Evolutionary conservation across 2,329 filamentous ascomycete genomes (phyloP).

Genomic region (Knufia petricola): DNA sequence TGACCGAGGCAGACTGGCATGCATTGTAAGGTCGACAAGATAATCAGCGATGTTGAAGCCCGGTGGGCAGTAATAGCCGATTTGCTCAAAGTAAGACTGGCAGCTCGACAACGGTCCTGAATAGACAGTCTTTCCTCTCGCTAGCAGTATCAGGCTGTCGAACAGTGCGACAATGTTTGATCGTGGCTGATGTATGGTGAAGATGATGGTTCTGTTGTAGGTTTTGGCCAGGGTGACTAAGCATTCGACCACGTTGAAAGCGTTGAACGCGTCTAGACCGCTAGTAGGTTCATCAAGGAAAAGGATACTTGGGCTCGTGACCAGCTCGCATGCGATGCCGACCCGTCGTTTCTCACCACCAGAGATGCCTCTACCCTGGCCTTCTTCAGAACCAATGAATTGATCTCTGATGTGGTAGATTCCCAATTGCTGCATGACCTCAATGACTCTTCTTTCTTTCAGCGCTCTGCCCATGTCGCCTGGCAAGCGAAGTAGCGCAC

Average conservation of each 20-base stretch:
- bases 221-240: conserved; percentile 89
- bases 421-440: conserved; percentile 91
- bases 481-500: conserved; percentile 82
- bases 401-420: conserved; percentile 92
- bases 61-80: conserved; percentile 86
- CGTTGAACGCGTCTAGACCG: conserved; percentile 90
- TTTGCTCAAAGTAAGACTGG: conserved; percentile 82
- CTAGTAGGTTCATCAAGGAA: conserved; percentile 97
- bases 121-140: conserved; percentile 81
- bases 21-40: conserved; percentile 94
- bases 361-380: conserved; percentile 86
- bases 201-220: conserved; percentile 93
- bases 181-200: conserved; percentile 95
- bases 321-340: conserved; percentile 92
- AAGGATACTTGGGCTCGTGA: conserved; percentile 92
- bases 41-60: conserved; percentile 99
- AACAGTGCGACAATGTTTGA: conserved; percentile 98
- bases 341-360: conserved; percentile 94
- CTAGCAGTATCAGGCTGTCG: conserved; percentile 83
- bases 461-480: conserved; percentile 75
- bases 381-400: conserved; percentile 90
- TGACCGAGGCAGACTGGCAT: conserved; percentile 57
- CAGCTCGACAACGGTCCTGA: conserved; percentile 83
- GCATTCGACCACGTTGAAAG: conserved; percentile 95
- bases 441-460: conserved; percentile 85